phyloP scores from a whole-genome alignment of 2,329 filamentous ascomycete species.

The Chaetomium strumarium region DNA sequence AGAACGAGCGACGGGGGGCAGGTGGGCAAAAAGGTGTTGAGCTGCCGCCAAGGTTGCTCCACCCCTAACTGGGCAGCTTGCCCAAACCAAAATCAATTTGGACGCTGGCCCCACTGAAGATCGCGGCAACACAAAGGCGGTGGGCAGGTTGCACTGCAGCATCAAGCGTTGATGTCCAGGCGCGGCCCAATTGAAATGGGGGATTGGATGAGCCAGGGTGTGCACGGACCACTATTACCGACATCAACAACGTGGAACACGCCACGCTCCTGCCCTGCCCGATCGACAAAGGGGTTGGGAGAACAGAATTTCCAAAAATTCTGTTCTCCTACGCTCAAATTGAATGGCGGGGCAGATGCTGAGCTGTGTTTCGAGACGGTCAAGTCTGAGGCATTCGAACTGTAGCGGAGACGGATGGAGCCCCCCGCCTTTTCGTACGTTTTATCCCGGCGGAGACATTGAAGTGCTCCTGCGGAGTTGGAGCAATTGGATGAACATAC shows the following conservation, averaged over 20 bases:
- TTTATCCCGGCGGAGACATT: too few relatives aligned
- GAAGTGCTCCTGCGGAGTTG: background rate
- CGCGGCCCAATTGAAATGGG: constrained; percentile 6
- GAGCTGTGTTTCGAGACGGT: too few relatives aligned
- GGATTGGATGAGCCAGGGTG: constrained; percentile 9
- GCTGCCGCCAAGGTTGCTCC: constrained; percentile 7
- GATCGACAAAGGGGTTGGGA: too few relatives aligned
- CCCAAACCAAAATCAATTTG: constrained; percentile 20
- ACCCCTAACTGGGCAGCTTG: constrained; percentile 10
- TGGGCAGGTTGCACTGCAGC: constrained; percentile 14
- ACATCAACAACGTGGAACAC: too few relatives aligned
- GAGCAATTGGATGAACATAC: too few relatives aligned
- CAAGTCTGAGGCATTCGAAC: too few relatives aligned
- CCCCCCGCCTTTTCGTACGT: too few relatives aligned
- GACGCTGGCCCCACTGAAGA: constrained; percentile 18
- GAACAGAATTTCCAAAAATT: too few relatives aligned
- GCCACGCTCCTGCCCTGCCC: too few relatives aligned
- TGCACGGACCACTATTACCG: background rate
- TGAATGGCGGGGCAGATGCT: too few relatives aligned
- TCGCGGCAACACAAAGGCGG: constrained; percentile 16
- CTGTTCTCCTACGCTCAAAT: too few relatives aligned
- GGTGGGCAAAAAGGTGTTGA: constrained; percentile 1
- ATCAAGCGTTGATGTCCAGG: background rate
- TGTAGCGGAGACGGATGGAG: too few relatives aligned
- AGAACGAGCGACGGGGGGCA: constrained; percentile 16